Evolutionary conservation across 176 grass and related monocot genomes (phyloP), one percentile per base, ranked within the genome.

Genomic region (Musa acuminata): DNA sequence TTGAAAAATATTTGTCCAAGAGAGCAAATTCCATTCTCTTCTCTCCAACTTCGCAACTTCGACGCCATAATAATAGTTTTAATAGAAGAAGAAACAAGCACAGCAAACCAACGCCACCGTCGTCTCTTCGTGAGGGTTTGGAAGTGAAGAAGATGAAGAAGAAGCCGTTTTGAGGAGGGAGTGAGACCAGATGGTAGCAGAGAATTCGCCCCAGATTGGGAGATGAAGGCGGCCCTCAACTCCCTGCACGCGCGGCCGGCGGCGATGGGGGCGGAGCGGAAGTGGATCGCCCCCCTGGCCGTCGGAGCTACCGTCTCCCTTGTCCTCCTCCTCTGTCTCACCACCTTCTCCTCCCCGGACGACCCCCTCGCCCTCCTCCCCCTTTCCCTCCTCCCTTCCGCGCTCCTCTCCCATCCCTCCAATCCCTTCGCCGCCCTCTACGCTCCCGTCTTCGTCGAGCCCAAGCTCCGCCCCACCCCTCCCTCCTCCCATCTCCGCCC

Each of bases 391-490:
- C 72, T 74, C 72, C 72, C 72, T 24, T 74, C 72, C 11, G 72
- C 72, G 13, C 21, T 74, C 21, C 23, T 74, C 4, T 74, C 72
- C 53, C 72, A 57, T 22, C 72, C 51, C 11, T 72, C 50, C n/a
- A 72, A 23, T 49, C 69, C 70, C 3, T 73, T 73, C 12, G 5
- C 71, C 22, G 71, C 51, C 22, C 52, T 73, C 71, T 73, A 73
- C 71, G 50, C 71, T n/a, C 71, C 71, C 22, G 71, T 55, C 51
- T 73, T 27, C 52, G 71, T 73, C 71, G 71, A 73, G 71, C 49
- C 50, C 50, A 73, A 73, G 52, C 71, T 73, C 71, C 51, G 50
- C n/a, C 50, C n/a, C n/a, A 11, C 21, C 70, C 1, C 70, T 13
- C 20, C 70, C 70, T 25, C 70, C 19, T 53, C 21, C 51, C 51